Evolutionary conservation across 2,329 filamentous ascomycete species (phyloP).

Genomic region (Hypoxylon sp.): DNA sequence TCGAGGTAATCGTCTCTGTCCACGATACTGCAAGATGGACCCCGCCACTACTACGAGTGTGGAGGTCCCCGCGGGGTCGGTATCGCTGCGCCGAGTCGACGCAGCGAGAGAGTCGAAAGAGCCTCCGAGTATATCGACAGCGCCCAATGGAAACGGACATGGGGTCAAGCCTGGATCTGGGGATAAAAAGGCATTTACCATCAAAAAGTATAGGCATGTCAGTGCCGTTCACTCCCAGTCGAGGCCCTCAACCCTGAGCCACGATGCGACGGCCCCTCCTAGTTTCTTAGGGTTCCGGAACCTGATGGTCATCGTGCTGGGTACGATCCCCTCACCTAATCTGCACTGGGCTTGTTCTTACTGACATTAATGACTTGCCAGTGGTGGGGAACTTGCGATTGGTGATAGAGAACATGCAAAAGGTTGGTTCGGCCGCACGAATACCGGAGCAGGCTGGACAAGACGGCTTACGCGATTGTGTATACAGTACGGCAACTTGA

Average conservation of each 20-base stretch:
- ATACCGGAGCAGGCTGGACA: slow-evolving; percentile 15
- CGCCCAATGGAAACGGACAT: slow-evolving; percentile 16
- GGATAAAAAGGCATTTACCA: slow-evolving; percentile 49
- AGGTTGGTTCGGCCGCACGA: slow-evolving; percentile 60
- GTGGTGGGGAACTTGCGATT: slow-evolving; percentile 93
- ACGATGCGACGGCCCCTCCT: slow-evolving; percentile 76
- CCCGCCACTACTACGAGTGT: slow-evolving; percentile 52
- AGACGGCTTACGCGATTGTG: slow-evolving; percentile 22
- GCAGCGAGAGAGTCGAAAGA: slow-evolving; percentile 18
- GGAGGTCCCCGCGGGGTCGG: slow-evolving; percentile 35
- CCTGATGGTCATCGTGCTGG: slow-evolving; percentile 90
- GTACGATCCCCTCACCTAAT: slow-evolving; percentile 57
- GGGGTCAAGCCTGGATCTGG: slow-evolving; percentile 40
- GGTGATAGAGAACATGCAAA: slow-evolving; percentile 96
- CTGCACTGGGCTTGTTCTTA: neutral
- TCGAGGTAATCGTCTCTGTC: slow-evolving; percentile 15
- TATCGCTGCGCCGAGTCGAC: slow-evolving; percentile 37
- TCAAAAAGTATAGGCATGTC: slow-evolving; percentile 87
- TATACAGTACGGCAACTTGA: slow-evolving; percentile 86
- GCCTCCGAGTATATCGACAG: neutral
- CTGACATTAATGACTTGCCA: slow-evolving; percentile 47
- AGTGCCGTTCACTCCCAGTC: slow-evolving; percentile 80
- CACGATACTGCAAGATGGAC: slow-evolving; percentile 47
- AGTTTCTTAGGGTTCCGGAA: slow-evolving; percentile 96
- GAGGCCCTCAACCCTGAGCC: slow-evolving; percentile 82